Evolutionary conservation across 768 basidiomycete genomes (phyloP), one percentile per base, ranked within the genome.

Genomic region (Favolaschia claudopus): DNA sequence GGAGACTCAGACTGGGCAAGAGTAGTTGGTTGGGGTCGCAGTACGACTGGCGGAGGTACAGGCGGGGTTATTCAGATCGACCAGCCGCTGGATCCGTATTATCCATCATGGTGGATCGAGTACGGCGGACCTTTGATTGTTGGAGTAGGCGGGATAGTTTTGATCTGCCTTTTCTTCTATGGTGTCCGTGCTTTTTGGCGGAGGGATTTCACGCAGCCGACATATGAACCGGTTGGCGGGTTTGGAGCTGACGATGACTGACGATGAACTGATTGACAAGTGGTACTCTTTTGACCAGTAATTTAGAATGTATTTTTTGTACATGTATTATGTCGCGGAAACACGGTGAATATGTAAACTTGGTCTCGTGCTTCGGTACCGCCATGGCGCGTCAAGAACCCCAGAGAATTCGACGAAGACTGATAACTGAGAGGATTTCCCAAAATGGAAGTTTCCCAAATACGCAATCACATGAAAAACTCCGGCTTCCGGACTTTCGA

Each of bases 1-100:
- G 87, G 82, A 24, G 74, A 81, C 62, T 77, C 77, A 25, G 86
- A 91, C 70, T 88, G 84, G 81, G 86, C 86, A 25, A 82, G 78
- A 43, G 86, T 92, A 19, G 70, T 88, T 25, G 79, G 84, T 42
- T 91, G 89, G 88, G 93, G 92, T 36, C 87, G 92, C 40, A 87
- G 89, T 40, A 91, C 91, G 29, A 86, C 85, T 8, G 85, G 85
- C 12, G 78, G 81, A 13, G 87, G 90, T 32, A 87, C 85, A 0
- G 96, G 96, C 0, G 96, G 96, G 4, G 93, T 98, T 34, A 83
- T 98, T 57, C 84, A 89, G 74, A 91, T 99, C 58, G 93, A 97
- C 76, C 80, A 82, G 37, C 79, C 98, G 13, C 77, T 99, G 51
- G 69, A 88, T 22, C 97, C 97, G 31, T 99, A 95, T 71, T 77